Evolutionary conservation across 306 rosid genomes (phyloP).

Genomic region (Cucurbita argyrosperma): DNA sequence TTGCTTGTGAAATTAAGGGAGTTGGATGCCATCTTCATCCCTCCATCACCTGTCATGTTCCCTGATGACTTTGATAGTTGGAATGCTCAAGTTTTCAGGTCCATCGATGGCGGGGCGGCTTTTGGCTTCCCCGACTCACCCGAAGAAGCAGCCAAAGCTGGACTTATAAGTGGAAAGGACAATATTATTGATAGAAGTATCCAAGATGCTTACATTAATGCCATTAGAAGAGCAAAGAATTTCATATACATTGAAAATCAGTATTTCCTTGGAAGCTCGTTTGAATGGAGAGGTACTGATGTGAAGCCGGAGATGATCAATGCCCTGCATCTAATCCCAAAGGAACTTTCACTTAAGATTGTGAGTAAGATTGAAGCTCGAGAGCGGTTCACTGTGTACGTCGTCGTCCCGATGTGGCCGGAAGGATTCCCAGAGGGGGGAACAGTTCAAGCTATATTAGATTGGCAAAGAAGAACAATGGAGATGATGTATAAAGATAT

Average conservation of each 20-base stretch:
- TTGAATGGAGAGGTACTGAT: constrained; percentile 21
- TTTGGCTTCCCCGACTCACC: constrained; percentile 39
- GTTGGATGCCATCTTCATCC: constrained; percentile 21
- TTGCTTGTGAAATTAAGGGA: constrained; percentile 27
- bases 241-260: constrained; percentile 40
- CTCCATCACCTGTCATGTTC: constrained; percentile 36
- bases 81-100: constrained; percentile 37
- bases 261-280: constrained; percentile 43
- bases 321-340: constrained; percentile 34
- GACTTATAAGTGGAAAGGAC: constrained; percentile 38
- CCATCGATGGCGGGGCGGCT: constrained; percentile 39
- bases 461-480: constrained; percentile 45
- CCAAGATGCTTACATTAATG: constrained; percentile 37
- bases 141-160: constrained; percentile 28
- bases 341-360: constrained; percentile 36
- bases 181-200: constrained; percentile 40
- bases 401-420: constrained; percentile 40
- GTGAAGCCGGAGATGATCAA: constrained; percentile 27
- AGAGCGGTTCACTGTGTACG: constrained; percentile 33
- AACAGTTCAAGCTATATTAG: constrained; percentile 37
- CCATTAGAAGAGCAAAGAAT: constrained; percentile 35
- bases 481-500: constrained; percentile 34
- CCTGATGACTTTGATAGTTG: constrained; percentile 29
- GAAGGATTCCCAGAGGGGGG: constrained; percentile 35
- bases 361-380: constrained; percentile 26